These are phyloP conservation scores for Claviceps cyperi DNA, from an alignment of 2,329 filamentous ascomycete genomes.

Conservation along the genomic window DNA sequence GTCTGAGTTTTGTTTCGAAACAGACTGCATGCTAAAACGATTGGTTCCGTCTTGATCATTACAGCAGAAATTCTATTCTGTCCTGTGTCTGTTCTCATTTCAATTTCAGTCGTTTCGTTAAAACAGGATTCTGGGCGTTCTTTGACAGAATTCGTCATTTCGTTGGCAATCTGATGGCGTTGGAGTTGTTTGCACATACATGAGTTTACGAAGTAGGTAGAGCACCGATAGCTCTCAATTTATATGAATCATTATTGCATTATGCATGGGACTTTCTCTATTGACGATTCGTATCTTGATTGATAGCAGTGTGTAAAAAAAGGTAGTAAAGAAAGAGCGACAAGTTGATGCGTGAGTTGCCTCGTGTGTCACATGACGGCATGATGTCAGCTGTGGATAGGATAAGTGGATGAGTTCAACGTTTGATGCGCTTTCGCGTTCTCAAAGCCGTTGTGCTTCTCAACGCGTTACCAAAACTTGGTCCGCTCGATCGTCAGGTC, in stretches of 20 bases:
- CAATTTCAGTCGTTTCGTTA: background rate
- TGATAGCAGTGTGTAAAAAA: no score
- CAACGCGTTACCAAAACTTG: background rate
- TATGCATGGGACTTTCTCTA: background rate
- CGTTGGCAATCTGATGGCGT: constrained; percentile 2
- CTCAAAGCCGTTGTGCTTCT: no score
- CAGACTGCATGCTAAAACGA: background rate
- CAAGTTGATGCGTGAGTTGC: background rate
- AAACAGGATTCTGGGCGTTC: background rate
- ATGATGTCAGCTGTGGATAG: background rate
- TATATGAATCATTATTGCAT: background rate
- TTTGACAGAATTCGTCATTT: background rate
- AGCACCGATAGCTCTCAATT: background rate
- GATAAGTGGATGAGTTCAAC: no score
- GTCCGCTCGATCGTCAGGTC: background rate
- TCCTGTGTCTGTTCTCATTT: background rate
- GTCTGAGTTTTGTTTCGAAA: background rate
- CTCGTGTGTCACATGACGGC: background rate
- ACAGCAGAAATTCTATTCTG: background rate
- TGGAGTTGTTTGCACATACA: background rate
- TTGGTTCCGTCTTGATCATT: background rate
- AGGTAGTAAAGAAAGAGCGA: background rate
- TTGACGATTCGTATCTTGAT: no score
- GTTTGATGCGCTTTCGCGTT: no score
- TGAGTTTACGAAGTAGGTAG: background rate